Conservation (phyloP, 2,329 filamentous ascomycete genomes). For the Penicillium occitanis region DNA sequence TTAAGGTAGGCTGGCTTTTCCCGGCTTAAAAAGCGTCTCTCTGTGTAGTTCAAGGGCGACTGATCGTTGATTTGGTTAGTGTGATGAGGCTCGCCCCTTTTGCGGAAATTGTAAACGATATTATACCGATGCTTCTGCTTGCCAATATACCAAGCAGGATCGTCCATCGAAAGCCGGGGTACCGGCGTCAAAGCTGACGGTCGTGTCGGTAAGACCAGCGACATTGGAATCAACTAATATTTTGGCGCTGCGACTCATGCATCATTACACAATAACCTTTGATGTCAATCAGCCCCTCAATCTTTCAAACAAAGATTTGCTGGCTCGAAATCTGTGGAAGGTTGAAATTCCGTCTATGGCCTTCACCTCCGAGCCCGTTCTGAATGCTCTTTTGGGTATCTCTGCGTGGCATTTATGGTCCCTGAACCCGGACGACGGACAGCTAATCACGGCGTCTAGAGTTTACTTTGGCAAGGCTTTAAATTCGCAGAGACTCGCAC, state of each 20-base stretch:
- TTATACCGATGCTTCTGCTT: conserved; percentile 10
- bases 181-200: not conserved
- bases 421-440: conserved; percentile 8
- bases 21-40: not conserved
- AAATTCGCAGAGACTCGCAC: conserved; percentile 8
- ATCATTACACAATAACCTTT: conserved; percentile 17
- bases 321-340: conserved; percentile 11
- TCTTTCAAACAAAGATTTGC: not conserved
- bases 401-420: conserved; percentile 22
- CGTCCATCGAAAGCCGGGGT: not conserved
- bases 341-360: conserved; percentile 15
- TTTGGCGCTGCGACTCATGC: conserved; percentile 16
- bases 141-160: conserved; percentile 5
- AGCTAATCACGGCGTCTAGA: not conserved
- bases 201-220: conserved; percentile 5
- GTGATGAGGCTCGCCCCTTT: conserved; percentile 17
- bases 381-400: conserved; percentile 18
- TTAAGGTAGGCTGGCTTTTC: conserved; percentile 6
- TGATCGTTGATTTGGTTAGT: conserved; percentile 8
- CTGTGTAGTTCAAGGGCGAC: not conserved
- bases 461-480: conserved; percentile 16
- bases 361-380: conserved; percentile 16
- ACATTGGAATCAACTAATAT: conserved; percentile 12
- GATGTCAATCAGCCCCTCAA: not conserved
- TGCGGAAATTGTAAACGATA: conserved; percentile 18